phyloP scores from a whole-genome alignment of 306 rosid genomes.

The Malus sylvestris region DNA sequence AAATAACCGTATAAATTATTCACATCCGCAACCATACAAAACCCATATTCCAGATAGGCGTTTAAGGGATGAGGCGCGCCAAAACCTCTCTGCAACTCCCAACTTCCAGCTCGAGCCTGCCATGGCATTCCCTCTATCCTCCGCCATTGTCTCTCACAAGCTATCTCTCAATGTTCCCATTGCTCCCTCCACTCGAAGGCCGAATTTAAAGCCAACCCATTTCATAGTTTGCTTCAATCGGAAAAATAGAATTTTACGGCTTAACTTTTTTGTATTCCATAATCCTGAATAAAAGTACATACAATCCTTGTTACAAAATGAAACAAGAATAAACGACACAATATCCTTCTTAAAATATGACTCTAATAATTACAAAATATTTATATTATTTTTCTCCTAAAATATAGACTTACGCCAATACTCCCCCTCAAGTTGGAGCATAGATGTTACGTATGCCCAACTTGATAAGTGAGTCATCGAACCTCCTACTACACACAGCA shows the following conservation, averaged over 20 bases:
- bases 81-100: slow-evolving; percentile 22
- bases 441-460: too few species aligned
- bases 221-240: slow-evolving; percentile 21
- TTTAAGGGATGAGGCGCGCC: slow-evolving; percentile 48
- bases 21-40: background rate
- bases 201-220: slow-evolving; percentile 5
- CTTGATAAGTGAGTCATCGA: too few species aligned
- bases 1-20: background rate
- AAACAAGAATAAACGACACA: too few species aligned
- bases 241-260: background rate
- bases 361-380: too few species aligned
- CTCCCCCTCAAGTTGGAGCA: too few species aligned
- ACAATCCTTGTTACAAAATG: too few species aligned
- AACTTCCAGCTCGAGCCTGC: slow-evolving; percentile 9
- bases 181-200: slow-evolving; percentile 8
- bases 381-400: too few species aligned
- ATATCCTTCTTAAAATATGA: too few species aligned
- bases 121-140: slow-evolving; percentile 59
- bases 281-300: too few species aligned
- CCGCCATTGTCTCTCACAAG: slow-evolving; percentile 33
- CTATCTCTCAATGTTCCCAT: slow-evolving; percentile 24
- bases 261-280: too few species aligned
- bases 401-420: too few species aligned
- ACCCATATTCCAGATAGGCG: slow-evolving; percentile 25
- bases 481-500: too few species aligned